Base-by-base conservation (phyloP, 306 rosid genomes). In the Trichosanthes truncata region DNA sequence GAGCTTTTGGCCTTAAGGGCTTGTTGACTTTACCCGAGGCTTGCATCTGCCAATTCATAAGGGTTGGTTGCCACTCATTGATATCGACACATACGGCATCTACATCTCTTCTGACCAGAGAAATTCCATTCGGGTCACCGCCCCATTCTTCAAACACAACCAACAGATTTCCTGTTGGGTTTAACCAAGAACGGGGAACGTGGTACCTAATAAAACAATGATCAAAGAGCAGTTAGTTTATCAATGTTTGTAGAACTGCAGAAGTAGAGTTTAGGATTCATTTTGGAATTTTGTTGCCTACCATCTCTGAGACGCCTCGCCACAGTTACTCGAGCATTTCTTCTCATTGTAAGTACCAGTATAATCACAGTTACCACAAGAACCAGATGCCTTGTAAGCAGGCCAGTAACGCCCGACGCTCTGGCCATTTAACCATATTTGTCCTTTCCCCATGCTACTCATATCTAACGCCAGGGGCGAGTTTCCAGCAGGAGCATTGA, bases 271-370 rank as follows among this genome's bases (percentile, higher is more conserved):
- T 75, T 14, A 11, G 43, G 63, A 49, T 15, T 31, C 80, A 62
- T 66, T 71, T 75, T 61, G 25, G 25, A 3, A 40, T 26, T 53
- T 83, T 79, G 76, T 79, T 51, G 60, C 92, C 87, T 78, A 96
- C 99, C 99, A 96, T 93, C 96, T 84, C 82, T 96, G 99, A 76
- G 99, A 93, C 79, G 99, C 87, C 87, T 91, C 92, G 49, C 96
- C 99, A 8, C 98, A 93, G 79, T 93, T 90, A 48, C 87, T 84
- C 46, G 23, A 59, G 53, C 98, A 96, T 81, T 96, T 96, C 82
- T 89, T 91, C 87, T 93, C 98, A 65, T 52, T 43, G 35, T 80
- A 93, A 23, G 90, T 96, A 81, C 97, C 99, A 1, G 96, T 87
- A 76, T 96, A 91, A 74, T 88, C 67, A 81, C 99, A 93, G 83